phyloP scores from a whole-genome alignment of 2,329 filamentous ascomycete species.

The Teratosphaeria pseudoeucalypti region DNA sequence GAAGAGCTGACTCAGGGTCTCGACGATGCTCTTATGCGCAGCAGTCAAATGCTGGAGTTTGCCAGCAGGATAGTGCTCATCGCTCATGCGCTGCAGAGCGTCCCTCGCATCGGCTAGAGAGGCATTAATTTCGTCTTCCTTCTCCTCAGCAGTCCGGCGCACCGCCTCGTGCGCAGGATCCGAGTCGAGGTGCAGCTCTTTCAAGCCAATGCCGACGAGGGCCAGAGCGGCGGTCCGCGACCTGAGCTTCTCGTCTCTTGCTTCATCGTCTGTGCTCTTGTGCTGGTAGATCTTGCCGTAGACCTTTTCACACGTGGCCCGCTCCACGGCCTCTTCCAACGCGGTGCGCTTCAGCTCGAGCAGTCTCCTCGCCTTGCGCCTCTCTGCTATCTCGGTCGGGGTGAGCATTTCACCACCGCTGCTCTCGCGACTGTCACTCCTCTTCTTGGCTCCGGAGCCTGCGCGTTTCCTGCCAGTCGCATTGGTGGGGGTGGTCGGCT shows the following conservation, averaged over 20 bases:
- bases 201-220: conserved; percentile 81
- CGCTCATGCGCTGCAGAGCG: conserved; percentile 70
- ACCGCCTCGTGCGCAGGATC: conserved; percentile 47
- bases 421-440: conserved; percentile 28
- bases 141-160: conserved; percentile 43
- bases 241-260: conserved; percentile 83
- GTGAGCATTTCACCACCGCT: conserved; percentile 64
- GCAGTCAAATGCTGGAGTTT: conserved; percentile 83
- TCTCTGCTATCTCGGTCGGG: conserved; percentile 67
- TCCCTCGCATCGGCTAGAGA: conserved; percentile 58
- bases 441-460: conserved; percentile 27
- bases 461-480: conserved; percentile 30
- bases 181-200: conserved; percentile 71
- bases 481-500: conserved; percentile 48
- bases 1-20: conserved; percentile 59
- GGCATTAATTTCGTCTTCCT: conserved; percentile 52
- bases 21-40: conserved; percentile 88
- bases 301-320: conserved; percentile 42
- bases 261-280: conserved; percentile 83
- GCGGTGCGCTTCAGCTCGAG: conserved; percentile 67
- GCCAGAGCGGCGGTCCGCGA: conserved; percentile 86
- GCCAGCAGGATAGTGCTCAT: conserved; percentile 76
- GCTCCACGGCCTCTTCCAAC: conserved; percentile 85
- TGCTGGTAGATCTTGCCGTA: conserved; percentile 89
- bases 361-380: conserved; percentile 65